phyloP scores from a whole-genome alignment of 129 eudicot genomes.

The Rutidosis leptorrhynchoides region DNA sequence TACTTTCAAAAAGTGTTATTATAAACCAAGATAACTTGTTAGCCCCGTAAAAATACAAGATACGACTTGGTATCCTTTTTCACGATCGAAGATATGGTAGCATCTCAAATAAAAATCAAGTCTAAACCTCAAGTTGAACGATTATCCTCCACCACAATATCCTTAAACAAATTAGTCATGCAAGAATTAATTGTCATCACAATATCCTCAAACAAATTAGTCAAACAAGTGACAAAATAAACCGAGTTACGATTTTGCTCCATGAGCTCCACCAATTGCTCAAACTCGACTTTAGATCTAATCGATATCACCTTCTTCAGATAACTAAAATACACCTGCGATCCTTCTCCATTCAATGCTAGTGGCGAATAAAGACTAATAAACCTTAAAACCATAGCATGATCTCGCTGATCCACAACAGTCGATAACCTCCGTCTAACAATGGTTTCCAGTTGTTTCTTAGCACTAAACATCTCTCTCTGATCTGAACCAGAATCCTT shows the following conservation, averaged over 20 bases:
- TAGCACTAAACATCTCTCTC: conserved; percentile 54
- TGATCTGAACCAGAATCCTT: conserved; percentile 57
- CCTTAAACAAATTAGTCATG: no score
- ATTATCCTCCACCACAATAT: no score
- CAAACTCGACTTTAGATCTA: conserved; percentile 64
- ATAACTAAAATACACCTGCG: conserved; percentile 65
- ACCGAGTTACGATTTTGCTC: conserved; percentile 39
- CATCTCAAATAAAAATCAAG: no score
- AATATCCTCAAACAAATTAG: conserved; percentile 72
- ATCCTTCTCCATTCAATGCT: conserved; percentile 76
- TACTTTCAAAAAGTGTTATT: no score
- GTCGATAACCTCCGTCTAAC: conserved; percentile 43
- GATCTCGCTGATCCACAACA: conserved; percentile 67
- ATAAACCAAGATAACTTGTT: no score
- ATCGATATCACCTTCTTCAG: conserved; percentile 61
- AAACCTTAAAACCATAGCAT: conserved; percentile 50
- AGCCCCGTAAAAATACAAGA: no score
- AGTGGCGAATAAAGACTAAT: conserved; percentile 58
- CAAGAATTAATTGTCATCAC: conserved; percentile 77
- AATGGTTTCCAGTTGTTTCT: conserved; percentile 57
- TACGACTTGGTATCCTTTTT: no score
- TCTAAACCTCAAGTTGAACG: no score
- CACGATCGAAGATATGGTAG: no score
- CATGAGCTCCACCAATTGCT: conserved; percentile 60
- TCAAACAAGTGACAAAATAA: conserved; percentile 70